Evolutionary conservation across 495 filamentous ascomycete genomes (phyloP).

Genomic region (Xylaria curta): DNA sequence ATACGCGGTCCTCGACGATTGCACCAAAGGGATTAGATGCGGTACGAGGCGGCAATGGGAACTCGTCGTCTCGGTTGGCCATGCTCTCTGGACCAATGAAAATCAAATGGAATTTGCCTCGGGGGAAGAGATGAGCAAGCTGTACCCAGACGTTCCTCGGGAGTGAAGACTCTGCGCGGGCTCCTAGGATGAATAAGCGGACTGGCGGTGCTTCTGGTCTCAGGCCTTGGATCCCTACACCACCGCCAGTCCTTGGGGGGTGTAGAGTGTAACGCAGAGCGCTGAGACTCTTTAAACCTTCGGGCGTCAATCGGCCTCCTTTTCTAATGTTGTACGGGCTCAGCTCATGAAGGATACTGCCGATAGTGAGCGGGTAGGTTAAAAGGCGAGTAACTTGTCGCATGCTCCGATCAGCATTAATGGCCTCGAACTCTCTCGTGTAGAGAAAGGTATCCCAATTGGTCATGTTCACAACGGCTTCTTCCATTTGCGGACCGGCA

Average conservation of each 20-base stretch:
- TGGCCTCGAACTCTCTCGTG: slow-evolving; percentile 83
- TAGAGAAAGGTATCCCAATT: slow-evolving; percentile 98
- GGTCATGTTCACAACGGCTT: slow-evolving; percentile 92
- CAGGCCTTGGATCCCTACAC: slow-evolving; percentile 75
- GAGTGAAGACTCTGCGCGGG: slow-evolving; percentile 93
- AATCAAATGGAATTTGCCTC: slow-evolving; percentile 78
- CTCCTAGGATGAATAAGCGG: slow-evolving; percentile 92
- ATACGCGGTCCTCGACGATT: slow-evolving; percentile 86
- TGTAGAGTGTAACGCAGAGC: slow-evolving; percentile 94
- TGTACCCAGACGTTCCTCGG: slow-evolving; percentile 95
- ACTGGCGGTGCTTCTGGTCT: slow-evolving; percentile 83
- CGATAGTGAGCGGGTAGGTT: slow-evolving; percentile 92
- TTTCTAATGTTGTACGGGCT: slow-evolving; percentile 84
- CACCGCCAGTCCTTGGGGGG: slow-evolving; percentile 79
- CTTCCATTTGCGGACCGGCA: slow-evolving; percentile 85
- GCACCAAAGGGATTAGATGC: slow-evolving; percentile 89
- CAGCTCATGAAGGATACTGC: slow-evolving; percentile 88
- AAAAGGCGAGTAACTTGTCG: slow-evolving; percentile 89
- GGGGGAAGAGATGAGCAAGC: slow-evolving; percentile 86
- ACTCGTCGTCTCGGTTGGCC: slow-evolving; percentile 86
- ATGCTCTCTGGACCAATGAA: slow-evolving; percentile 98
- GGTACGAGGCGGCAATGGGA: slow-evolving; percentile 84
- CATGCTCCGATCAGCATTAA: slow-evolving; percentile 85
- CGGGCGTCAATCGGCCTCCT: slow-evolving; percentile 74
- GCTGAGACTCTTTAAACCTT: slow-evolving; percentile 90